Evolutionary conservation across 208 protist species (phyloP).

Genomic region (Leishmania braziliensis): DNA sequence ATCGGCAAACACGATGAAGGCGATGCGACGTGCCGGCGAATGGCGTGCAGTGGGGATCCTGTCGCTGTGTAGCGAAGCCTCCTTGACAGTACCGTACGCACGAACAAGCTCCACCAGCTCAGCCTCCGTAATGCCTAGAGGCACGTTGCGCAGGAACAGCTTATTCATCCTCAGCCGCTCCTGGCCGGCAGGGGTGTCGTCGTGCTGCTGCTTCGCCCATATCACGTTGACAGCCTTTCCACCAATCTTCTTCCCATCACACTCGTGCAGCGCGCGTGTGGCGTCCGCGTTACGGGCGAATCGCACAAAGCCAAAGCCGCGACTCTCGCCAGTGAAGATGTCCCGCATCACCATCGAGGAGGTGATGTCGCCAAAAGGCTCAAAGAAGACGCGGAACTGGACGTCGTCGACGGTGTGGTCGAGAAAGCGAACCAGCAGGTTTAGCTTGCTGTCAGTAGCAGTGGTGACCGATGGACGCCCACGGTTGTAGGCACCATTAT

Average conservation of each 20-base stretch:
- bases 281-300: constrained; percentile 29
- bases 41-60: constrained; percentile 5
- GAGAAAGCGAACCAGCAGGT: constrained; percentile 48
- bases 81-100: constrained; percentile 25
- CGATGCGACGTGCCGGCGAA: constrained; percentile 39
- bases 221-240: constrained; percentile 30
- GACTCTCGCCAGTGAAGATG: constrained; percentile 50
- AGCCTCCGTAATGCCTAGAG: constrained; percentile 27
- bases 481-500: neutral
- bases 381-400: constrained; percentile 34
- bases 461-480: neutral
- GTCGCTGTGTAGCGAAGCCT: constrained; percentile 40
- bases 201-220: constrained; percentile 47
- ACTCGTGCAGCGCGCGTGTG: constrained; percentile 17
- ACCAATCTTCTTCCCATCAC: constrained; percentile 11
- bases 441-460: constrained; percentile 15
- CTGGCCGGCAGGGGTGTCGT: constrained; percentile 33
- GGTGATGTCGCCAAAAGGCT: constrained; percentile 35
- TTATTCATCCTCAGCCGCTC: constrained; percentile 46
- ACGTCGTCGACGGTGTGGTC: constrained; percentile 38
- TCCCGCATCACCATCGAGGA: constrained; percentile 55
- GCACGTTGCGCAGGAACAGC: constrained; percentile 60
- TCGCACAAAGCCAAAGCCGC: constrained; percentile 47
- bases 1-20: constrained; percentile 47
- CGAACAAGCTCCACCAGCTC: constrained; percentile 23